Conservation (phyloP, 257 asterid species). For the Leptodermis oblonga region DNA sequence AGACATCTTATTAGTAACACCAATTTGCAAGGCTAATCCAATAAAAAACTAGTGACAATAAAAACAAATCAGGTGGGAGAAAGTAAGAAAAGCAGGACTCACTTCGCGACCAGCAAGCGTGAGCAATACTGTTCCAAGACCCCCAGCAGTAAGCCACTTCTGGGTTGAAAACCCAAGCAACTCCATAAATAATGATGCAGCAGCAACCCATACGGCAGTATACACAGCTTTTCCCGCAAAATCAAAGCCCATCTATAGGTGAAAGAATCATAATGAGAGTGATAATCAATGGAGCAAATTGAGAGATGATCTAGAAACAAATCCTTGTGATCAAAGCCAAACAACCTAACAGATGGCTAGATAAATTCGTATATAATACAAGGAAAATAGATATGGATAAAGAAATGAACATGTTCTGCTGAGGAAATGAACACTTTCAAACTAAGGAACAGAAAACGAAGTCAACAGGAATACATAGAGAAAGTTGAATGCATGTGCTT, state of each 20-base stretch:
- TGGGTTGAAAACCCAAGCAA: conserved; percentile 96
- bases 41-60: neutral
- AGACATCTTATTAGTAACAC: neutral
- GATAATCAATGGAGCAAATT: neutral
- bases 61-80: conserved; percentile 12
- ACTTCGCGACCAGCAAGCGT: conserved; percentile 99
- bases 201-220: conserved; percentile 97
- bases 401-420: neutral
- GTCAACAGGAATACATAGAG: neutral
- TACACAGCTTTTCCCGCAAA: conserved; percentile 90
- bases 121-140: conserved; percentile 96
- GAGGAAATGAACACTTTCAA: neutral
- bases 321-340: neutral
- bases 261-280: conserved; percentile 16
- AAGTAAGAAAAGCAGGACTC: conserved; percentile 7
- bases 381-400: neutral
- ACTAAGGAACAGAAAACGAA: neutral
- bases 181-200: conserved; percentile 93
- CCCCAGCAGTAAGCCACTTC: conserved; percentile 97
- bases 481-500: neutral
- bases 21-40: neutral
- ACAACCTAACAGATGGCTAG: neutral
- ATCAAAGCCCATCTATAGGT: conserved; percentile 86
- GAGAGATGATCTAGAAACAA: neutral
- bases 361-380: neutral